These are phyloP conservation scores for Xerocomus minutiporus DNA, from an alignment of 1,284 basidiomycete species.

Conservation along the genomic window DNA sequence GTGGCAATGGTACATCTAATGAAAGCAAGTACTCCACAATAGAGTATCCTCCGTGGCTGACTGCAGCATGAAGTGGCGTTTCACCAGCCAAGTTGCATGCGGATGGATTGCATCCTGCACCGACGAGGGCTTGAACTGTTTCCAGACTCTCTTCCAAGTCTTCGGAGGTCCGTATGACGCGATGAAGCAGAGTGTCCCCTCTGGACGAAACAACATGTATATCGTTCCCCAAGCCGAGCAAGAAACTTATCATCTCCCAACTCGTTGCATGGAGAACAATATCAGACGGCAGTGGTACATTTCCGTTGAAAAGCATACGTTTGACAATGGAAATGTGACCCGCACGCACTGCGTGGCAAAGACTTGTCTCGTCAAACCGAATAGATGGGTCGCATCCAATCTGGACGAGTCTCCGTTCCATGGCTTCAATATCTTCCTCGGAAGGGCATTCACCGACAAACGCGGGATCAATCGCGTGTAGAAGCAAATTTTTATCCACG, in stretches of 20 bases:
- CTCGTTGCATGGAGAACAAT: constrained; percentile 9
- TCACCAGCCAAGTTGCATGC: background rate
- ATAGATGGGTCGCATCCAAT: background rate
- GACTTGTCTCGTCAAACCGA: background rate
- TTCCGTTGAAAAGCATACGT: background rate
- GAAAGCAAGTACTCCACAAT: constrained; percentile 2
- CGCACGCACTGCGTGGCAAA: background rate
- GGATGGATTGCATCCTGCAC: constrained; percentile 9
- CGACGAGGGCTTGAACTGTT: background rate
- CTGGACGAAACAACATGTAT: background rate
- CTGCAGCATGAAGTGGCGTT: constrained; percentile 6
- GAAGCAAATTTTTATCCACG: background rate
- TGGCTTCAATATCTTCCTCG: background rate
- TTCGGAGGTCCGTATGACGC: background rate
- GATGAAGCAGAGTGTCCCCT: constrained; percentile 7
- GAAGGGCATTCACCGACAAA: background rate
- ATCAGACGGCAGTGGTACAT: background rate
- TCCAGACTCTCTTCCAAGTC: background rate
- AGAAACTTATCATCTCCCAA: constrained; percentile 3
- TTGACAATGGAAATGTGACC: constrained; percentile 3
- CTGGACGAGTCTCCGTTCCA: background rate
- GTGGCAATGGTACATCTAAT: background rate
- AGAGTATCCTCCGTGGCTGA: background rate
- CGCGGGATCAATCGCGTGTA: background rate
- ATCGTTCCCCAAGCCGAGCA: background rate